Evolutionary conservation across 1,284 basidiomycete genomes (phyloP), one percentile per base, ranked within the genome.

Genomic region (Macrocybe sp.): DNA sequence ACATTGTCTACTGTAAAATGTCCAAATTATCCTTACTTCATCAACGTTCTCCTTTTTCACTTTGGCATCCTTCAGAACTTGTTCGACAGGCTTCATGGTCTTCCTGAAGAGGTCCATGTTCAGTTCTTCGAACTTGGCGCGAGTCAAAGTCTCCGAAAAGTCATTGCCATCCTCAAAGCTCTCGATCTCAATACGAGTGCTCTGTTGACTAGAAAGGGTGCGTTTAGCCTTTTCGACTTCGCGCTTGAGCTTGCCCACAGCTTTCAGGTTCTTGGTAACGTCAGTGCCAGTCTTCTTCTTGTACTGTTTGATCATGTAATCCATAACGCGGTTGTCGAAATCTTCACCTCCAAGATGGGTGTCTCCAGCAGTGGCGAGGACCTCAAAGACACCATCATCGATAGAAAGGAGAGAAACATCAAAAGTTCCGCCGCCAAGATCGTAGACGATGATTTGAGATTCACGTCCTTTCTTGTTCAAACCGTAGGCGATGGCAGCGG

Each of bases 191-290:
- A 94, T 82, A 49, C 85, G 81, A 53, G 89, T 90, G 68, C 85
- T 87, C 58, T 92, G 87, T 65, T 89, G 89, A 58, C 83, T 91
- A 45, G 90, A 97, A 48, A 99, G 79, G n/a, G 93, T 97, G 30
- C 96, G 81, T 84, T 99, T 99, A 60, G 96, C 96, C 76, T 96
- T 96, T 76, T 99, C 96, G 57, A 97, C 95, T 68, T 97, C 96
- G 44, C 94, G 85, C 81, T 96, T 97, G 65, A 98, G 85, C 75
- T 98, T 98, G 62, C 95, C 91, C 69, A 98, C 80, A 45, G 95
- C 93, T 52, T 90, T 83, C 62, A 90, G 81, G 79, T 97, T 97
- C 65, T 70, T 77, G 52, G 78, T 77, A 52, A 95, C 91, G 62
- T 98, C 95, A 52, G 86, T 88, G 52, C 89, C 89, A 35, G 88